phyloP scores from a whole-genome alignment of 139 green algal genomes.

The Picochlorum sp. region DNA sequence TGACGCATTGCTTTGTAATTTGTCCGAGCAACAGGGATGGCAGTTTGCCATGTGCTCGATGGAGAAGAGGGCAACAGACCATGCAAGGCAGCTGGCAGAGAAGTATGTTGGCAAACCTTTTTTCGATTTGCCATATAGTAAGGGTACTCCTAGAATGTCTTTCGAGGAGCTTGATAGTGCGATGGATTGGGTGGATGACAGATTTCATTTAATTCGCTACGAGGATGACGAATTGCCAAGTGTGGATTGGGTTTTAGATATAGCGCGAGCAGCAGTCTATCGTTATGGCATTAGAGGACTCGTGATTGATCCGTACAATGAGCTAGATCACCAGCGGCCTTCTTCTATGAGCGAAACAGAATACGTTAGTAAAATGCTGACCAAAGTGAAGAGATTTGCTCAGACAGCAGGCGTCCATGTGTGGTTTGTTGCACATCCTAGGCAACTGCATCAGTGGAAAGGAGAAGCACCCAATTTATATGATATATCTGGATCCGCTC shows the following conservation, averaged over 20 bases:
- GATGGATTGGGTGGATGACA: conserved; percentile 68
- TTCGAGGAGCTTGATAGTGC: conserved; percentile 50
- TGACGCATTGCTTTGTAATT: conserved; percentile 86
- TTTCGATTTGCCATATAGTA: conserved; percentile 43
- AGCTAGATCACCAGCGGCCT: conserved; percentile 76
- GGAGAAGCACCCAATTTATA: conserved; percentile 78
- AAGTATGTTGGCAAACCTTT: conserved; percentile 76
- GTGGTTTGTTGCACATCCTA: conserved; percentile 94
- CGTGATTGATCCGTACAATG: conserved; percentile 98
- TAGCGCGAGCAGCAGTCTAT: conserved; percentile 39
- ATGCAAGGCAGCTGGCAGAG: conserved; percentile 81
- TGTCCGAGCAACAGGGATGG: conserved; percentile 72
- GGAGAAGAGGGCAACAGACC: conserved; percentile 75
- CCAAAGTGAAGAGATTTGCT: conserved; percentile 66
- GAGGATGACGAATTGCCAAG: conserved; percentile 74
- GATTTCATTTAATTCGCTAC: conserved; percentile 74
- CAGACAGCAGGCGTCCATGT: conserved; percentile 74
- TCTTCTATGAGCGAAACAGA: conserved; percentile 76
- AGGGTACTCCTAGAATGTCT: conserved; percentile 33
- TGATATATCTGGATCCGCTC: conserved; percentile 84
- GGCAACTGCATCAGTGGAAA: conserved; percentile 73
- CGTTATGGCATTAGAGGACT: conserved; percentile 87
- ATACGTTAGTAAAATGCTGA: conserved; percentile 90
- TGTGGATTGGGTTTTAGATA: conserved; percentile 88
- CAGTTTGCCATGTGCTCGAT: conserved; percentile 81